Evolutionary conservation across 371 early-diverging fungal species (phyloP).

Genomic region (Blastocladiella emersonii): DNA sequence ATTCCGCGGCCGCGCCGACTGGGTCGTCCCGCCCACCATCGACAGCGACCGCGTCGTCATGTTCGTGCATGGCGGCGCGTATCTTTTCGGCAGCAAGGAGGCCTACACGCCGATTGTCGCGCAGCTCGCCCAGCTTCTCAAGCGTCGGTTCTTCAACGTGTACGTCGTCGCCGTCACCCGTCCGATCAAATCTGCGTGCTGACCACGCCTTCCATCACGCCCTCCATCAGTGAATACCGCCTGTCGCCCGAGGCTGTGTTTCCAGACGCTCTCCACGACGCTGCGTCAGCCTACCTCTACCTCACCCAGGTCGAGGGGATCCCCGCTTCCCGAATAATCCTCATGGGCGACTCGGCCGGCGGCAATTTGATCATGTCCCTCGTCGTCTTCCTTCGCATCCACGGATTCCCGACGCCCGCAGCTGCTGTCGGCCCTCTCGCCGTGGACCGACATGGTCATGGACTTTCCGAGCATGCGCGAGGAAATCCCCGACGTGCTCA

Average conservation of each 20-base stretch:
- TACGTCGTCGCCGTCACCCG: too few relatives aligned
- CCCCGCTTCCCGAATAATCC: slow-evolving; percentile 22
- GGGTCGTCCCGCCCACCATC: not conserved
- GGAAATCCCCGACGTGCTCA: too few relatives aligned
- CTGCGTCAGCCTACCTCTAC: slow-evolving; percentile 51
- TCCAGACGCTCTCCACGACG: slow-evolving; percentile 69
- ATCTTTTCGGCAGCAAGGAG: slow-evolving; percentile 31
- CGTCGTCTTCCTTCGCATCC: slow-evolving; percentile 16
- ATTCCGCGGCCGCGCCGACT: not conserved
- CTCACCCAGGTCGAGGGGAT: slow-evolving; percentile 19
- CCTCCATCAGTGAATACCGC: slow-evolving; percentile 44
- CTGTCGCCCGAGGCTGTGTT: slow-evolving; percentile 70
- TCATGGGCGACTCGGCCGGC: slow-evolving; percentile 51
- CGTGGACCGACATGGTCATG: slow-evolving; percentile 39
- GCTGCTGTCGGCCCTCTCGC: slow-evolving; percentile 32
- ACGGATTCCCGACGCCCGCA: slow-evolving; percentile 22
- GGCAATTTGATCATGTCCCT: slow-evolving; percentile 24
- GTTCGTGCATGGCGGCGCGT: slow-evolving; percentile 64
- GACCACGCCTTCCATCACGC: too few relatives aligned
- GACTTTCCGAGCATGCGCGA: too few relatives aligned
- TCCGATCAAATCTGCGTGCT: too few relatives aligned
- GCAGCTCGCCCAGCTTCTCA: slow-evolving; percentile 16
- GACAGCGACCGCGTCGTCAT: slow-evolving; percentile 22
- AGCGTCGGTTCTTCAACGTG: not conserved
- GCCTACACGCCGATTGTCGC: slow-evolving; percentile 29